Evolutionary conservation across 352 stramenopile species (phyloP), one percentile per base, ranked within the genome.

Genomic region (Phytophthora lateralis): DNA sequence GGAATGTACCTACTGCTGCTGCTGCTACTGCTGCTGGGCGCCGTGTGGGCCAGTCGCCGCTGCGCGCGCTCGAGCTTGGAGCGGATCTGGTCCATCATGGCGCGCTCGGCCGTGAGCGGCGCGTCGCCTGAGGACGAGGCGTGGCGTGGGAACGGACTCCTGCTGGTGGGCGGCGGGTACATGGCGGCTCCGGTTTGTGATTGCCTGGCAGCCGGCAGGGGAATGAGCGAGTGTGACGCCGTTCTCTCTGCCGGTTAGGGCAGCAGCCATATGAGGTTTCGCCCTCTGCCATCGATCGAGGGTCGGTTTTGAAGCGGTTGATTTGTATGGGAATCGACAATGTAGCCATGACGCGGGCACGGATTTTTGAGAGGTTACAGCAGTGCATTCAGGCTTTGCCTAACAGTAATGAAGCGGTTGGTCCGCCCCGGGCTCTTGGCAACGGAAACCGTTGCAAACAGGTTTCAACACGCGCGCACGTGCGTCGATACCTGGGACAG

Each of bases 61-160:
- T 89, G 78, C 17, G 82, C 71, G 15, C 70, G 69, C 60, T 91
- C 82, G 18, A 91, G 74, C 62, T 89, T 91, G 32, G 63, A 73
- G 41, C 80, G 82, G 63, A 91, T 91, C 59, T 85, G 66, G 32
- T 88, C 76, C 76, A 91, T 88, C 79, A 87, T 87, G 29, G 62
- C 71, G 51, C 82, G 82, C 65, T 91, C 82, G 14, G 63, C 74
- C n/a, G 79, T 80, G 6, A 80, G 55, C n/a, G 71, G 71, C 34
- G 26, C 34, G 21, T 75, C 47, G 9, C 32, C 44, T 38, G 56
- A 49, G 38, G 38, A 18, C 15, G 52, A 38, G 32, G 45, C 54
- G 12, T 35, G 41, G 7, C 50, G 66, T 14, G 41, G 21, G 52
- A 54, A 53, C n/a, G 20, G 29, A 37, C 24, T 66, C 29, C 45